phyloP scores from a whole-genome alignment of 2,329 filamentous ascomycete genomes.

The Colletotrichum higginsianum region DNA sequence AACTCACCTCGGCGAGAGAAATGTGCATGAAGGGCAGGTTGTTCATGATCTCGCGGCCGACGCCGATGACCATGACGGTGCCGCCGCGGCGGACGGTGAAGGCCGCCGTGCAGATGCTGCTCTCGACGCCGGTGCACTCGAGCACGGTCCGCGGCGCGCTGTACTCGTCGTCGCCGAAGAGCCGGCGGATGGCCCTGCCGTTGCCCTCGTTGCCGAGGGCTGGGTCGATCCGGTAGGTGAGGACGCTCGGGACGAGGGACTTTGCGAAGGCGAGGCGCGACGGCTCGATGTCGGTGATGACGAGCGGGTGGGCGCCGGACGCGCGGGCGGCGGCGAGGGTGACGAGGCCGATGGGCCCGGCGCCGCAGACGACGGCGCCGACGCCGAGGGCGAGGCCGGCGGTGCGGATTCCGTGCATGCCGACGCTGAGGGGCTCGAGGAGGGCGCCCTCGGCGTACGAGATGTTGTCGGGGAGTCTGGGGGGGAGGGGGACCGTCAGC shows the following conservation, averaged over 20 bases:
- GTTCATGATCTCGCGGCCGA: slow-evolving; percentile 74
- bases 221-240: slow-evolving; percentile 68
- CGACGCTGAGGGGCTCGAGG: slow-evolving; percentile 75
- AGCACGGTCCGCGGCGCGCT: slow-evolving; percentile 70
- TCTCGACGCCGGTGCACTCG: slow-evolving; percentile 78
- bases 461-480: slow-evolving; percentile 67
- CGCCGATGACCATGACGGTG: slow-evolving; percentile 74
- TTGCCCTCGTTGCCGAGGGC: slow-evolving; percentile 63
- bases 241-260: slow-evolving; percentile 67
- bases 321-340: slow-evolving; percentile 71
- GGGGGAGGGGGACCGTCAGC: slow-evolving; percentile 14
- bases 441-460: slow-evolving; percentile 73
- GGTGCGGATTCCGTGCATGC: slow-evolving; percentile 71
- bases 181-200: slow-evolving; percentile 64
- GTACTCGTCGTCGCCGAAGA: slow-evolving; percentile 71
- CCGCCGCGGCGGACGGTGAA: slow-evolving; percentile 72
- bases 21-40: slow-evolving; percentile 78
- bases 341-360: slow-evolving; percentile 75
- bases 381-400: slow-evolving; percentile 69
- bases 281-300: slow-evolving; percentile 75
- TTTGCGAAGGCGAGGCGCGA: slow-evolving; percentile 70
- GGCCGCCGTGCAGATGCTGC: slow-evolving; percentile 71
- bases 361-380: slow-evolving; percentile 71
- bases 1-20: slow-evolving; percentile 69
- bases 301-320: slow-evolving; percentile 74